Evolutionary conservation across 495 filamentous ascomycete genomes (phyloP).

Genomic region (Penicillium fimorum): DNA sequence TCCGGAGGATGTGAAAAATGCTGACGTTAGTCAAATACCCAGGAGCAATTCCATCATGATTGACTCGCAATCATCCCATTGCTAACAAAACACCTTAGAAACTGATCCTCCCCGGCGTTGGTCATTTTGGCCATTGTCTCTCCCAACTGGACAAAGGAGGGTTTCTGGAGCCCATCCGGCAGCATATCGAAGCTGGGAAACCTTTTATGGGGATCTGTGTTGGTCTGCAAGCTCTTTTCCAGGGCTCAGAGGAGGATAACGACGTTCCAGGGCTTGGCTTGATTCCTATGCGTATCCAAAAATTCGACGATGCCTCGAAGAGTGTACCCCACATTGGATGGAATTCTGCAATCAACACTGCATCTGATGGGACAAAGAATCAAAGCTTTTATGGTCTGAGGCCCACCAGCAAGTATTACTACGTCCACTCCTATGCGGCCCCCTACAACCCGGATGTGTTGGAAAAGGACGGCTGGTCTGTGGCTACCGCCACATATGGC

Average conservation of each 20-base stretch:
- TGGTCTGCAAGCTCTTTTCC: constrained; percentile 85
- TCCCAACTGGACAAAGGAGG: constrained; percentile 74
- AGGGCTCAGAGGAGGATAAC: constrained; percentile 75
- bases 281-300: constrained; percentile 66
- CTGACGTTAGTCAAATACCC: constrained; percentile 60
- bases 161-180: constrained; percentile 73
- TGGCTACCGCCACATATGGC: constrained; percentile 85
- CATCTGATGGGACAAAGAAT: constrained; percentile 42
- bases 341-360: constrained; percentile 75
- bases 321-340: constrained; percentile 97
- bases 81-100: constrained; percentile 51
- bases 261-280: constrained; percentile 69
- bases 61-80: neutral
- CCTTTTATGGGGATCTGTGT: constrained; percentile 99
- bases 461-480: constrained; percentile 78
- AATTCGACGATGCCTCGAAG: constrained; percentile 75
- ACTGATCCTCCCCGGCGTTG: constrained; percentile 92
- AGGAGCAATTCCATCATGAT: neutral
- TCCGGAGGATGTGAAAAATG: constrained; percentile 77
- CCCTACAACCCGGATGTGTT: constrained; percentile 68
- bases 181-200: constrained; percentile 81
- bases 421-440: constrained; percentile 91
- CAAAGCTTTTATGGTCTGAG: constrained; percentile 70
- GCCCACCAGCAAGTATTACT: constrained; percentile 91
- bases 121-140: constrained; percentile 95